phyloP scores from a whole-genome alignment of 306 rosid genomes.

The Arachis hypogaea region DNA sequence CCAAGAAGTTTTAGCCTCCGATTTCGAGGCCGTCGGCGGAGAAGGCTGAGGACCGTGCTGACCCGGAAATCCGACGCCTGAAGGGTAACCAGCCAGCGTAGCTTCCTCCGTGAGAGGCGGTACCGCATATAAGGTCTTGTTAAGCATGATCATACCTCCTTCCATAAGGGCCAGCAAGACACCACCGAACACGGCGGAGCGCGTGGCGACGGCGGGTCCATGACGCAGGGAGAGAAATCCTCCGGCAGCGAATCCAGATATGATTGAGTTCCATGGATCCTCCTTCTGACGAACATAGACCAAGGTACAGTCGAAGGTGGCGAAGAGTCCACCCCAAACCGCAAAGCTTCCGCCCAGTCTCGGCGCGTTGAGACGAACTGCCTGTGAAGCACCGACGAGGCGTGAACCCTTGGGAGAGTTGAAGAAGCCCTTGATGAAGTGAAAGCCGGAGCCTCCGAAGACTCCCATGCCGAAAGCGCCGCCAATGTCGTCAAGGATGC shows the following conservation, averaged over 20 bases:
- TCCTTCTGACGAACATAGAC: too few species aligned
- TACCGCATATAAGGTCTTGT: conserved; percentile 58
- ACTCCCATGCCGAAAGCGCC: conserved; percentile 99
- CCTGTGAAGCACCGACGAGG: conserved; percentile 65
- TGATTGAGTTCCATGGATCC: too few species aligned
- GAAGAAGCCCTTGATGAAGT: conserved; percentile 66
- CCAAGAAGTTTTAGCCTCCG: background rate
- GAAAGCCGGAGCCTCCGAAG: conserved; percentile 85
- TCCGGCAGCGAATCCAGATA: too few species aligned
- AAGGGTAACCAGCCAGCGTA: conserved; percentile 36
- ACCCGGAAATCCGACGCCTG: conserved; percentile 44
- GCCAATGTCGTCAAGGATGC: conserved; percentile 82
- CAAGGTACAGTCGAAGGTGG: too few species aligned
- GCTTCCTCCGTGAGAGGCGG: conserved; percentile 68
- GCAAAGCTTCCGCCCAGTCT: conserved; percentile 17
- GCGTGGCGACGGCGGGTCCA: conserved; percentile 48
- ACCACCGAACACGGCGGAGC: conserved; percentile 71
- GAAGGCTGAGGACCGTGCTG: conserved; percentile 35
- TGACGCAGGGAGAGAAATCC: too few species aligned
- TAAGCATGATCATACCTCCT: conserved; percentile 91
- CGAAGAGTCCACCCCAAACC: conserved; percentile 12
- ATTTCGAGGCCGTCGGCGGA: background rate
- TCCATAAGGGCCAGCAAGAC: conserved; percentile 75
- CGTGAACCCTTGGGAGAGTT: too few species aligned
- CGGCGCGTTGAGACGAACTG: conserved; percentile 83